These are phyloP conservation scores for Auriscalpium microsporum DNA, from an alignment of 768 basidiomycete species.

Conservation along the genomic window DNA sequence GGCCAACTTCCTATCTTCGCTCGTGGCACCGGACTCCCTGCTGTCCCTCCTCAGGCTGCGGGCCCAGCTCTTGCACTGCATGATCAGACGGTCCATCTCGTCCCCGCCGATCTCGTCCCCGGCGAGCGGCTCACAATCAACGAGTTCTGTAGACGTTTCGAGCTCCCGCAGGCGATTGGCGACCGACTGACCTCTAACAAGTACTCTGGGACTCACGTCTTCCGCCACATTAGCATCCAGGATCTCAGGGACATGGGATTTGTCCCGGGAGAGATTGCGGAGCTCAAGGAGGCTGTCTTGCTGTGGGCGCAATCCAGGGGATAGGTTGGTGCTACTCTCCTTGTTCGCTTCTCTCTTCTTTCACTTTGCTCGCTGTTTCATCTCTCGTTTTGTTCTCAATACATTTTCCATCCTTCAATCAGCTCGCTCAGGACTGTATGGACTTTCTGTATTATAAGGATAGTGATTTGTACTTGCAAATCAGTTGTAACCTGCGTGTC, in stretches of 20 bases:
- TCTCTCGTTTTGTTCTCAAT: neutral
- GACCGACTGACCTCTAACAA: neutral
- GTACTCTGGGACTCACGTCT: neutral
- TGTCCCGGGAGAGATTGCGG: neutral
- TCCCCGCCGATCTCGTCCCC: neutral
- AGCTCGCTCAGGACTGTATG: too few relatives aligned
- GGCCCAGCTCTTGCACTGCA: neutral
- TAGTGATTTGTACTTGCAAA: neutral
- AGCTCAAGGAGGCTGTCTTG: neutral
- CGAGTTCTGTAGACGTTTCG: neutral
- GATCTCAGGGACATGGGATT: neutral
- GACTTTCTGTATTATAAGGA: too few relatives aligned
- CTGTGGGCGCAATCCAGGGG: neutral
- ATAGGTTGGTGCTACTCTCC: neutral
- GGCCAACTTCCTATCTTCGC: neutral
- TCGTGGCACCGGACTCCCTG: neutral
- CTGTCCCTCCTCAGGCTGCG: neutral
- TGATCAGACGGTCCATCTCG: neutral
- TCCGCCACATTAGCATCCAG: neutral
- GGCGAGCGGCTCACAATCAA: neutral
- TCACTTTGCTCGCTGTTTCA: neutral
- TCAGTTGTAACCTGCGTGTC: constrained; percentile 25
- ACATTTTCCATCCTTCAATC: too few relatives aligned
- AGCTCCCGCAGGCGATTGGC: neutral
- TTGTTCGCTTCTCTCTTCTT: neutral